These are phyloP conservation scores for Rhizopus microsporus DNA, from an alignment of 371 early-diverging fungal species.

Conservation along the genomic window DNA sequence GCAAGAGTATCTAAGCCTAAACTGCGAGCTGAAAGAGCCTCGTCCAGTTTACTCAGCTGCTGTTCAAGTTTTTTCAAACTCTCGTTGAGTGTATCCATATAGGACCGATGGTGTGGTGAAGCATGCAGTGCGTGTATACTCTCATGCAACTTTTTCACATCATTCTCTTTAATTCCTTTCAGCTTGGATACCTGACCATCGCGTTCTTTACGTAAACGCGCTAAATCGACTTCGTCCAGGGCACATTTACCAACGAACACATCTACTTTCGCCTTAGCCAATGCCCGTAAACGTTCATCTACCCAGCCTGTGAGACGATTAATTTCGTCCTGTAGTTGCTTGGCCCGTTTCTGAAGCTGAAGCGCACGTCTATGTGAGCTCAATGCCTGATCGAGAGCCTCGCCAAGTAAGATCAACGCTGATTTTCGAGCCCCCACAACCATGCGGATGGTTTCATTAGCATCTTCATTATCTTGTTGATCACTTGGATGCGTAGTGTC, in stretches of 20 bases:
- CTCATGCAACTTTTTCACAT: slow-evolving; percentile 26
- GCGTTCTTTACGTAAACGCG: slow-evolving; percentile 30
- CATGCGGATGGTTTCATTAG: slow-evolving; percentile 35
- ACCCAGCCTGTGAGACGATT: slow-evolving; percentile 30
- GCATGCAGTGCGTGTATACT: slow-evolving; percentile 10
- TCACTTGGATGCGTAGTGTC: slow-evolving; percentile 27
- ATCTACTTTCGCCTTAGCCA: slow-evolving; percentile 32
- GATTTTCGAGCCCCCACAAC: slow-evolving; percentile 34
- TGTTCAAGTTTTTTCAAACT: slow-evolving; percentile 15
- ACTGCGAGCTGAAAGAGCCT: slow-evolving; percentile 23
- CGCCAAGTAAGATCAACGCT: slow-evolving; percentile 32
- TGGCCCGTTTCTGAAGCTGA: slow-evolving; percentile 29
- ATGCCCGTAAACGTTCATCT: slow-evolving; percentile 27
- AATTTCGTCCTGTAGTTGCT: slow-evolving; percentile 41
- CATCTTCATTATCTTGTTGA: slow-evolving; percentile 31
- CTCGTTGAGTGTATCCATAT: slow-evolving; percentile 4
- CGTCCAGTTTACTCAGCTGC: slow-evolving; percentile 22
- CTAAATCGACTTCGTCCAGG: slow-evolving; percentile 31
- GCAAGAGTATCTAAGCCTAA: slow-evolving; percentile 25
- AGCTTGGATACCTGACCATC: slow-evolving; percentile 33
- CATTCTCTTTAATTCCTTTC: slow-evolving; percentile 29
- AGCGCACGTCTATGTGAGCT: slow-evolving; percentile 36
- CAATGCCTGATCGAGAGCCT: slow-evolving; percentile 41
- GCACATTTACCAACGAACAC: slow-evolving; percentile 33
- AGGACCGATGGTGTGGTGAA: background rate